Percentiles rank a stretch among this genome's conserved stretches.
phyloP scores from a whole-genome alignment of 2,329 filamentous ascomycete species.

The Beauveria medogensis region DNA sequence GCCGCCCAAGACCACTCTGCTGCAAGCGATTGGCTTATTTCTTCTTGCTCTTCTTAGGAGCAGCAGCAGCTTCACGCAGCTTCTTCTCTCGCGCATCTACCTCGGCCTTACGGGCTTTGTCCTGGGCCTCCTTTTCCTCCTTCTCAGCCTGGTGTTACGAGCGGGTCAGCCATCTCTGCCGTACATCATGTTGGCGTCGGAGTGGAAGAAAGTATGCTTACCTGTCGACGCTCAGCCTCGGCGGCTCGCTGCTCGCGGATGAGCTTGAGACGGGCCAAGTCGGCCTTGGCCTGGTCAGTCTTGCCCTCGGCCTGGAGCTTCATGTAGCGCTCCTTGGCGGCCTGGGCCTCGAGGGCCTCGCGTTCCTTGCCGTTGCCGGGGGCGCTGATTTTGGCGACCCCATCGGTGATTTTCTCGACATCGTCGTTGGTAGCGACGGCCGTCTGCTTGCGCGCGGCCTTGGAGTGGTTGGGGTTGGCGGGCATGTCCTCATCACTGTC shows the following conservation, averaged over 20 bases:
- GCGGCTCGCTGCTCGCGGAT: conserved; percentile 82
- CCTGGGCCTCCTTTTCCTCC: conserved; percentile 46
- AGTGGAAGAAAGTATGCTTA: conserved; percentile 25
- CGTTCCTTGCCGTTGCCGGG: conserved; percentile 45
- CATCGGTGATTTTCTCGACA: conserved; percentile 45
- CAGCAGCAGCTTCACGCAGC: conserved; percentile 45
- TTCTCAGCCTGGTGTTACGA: conserved; percentile 41
- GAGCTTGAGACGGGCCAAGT: conserved; percentile 72
- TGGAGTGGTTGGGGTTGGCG: conserved; percentile 86
- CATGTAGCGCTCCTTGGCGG: conserved; percentile 83
- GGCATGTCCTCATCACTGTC: conserved; percentile 57
- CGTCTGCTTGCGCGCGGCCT: conserved; percentile 57
- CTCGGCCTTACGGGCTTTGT: conserved; percentile 40
- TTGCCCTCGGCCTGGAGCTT: conserved; percentile 91
- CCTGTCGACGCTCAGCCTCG: conserved; percentile 75
- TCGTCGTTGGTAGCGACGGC: conserved; percentile 25
- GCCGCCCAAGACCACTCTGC: background rate
- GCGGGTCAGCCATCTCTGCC: conserved; percentile 13
- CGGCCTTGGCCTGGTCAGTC: conserved; percentile 89
- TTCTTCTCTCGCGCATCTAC: conserved; percentile 49
- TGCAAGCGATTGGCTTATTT: conserved; percentile 20
- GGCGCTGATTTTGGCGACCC: conserved; percentile 46
- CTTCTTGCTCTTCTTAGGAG: conserved; percentile 43
- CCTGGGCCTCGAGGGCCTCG: conserved; percentile 76
- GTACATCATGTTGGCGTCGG: background rate